Evolutionary conservation across 2,329 filamentous ascomycete genomes (phyloP).

Genomic region (Ilyonectria destructans): DNA sequence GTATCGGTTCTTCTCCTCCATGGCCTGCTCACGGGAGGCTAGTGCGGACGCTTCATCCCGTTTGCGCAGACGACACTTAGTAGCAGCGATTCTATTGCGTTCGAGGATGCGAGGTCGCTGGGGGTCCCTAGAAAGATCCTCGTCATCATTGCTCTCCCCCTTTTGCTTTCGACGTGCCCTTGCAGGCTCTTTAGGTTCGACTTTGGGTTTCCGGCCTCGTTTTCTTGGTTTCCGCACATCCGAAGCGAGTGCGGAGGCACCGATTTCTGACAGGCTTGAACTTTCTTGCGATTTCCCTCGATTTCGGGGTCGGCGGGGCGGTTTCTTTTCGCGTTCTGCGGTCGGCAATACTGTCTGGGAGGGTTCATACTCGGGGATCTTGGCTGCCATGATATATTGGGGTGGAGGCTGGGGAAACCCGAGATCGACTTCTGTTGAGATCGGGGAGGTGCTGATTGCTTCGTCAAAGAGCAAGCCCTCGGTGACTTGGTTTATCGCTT

Average conservation of each 20-base stretch:
- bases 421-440: conserved; percentile 17
- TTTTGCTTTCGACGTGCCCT: conserved; percentile 5
- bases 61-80: conserved; percentile 2
- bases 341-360: conserved; percentile 31
- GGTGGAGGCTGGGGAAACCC: conserved; percentile 35
- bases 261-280: conserved; percentile 26
- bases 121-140: conserved; percentile 44
- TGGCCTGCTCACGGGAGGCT: too few species aligned
- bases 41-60: too few species aligned
- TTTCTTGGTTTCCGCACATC: conserved; percentile 41
- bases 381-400: conserved; percentile 31
- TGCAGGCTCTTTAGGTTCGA: conserved; percentile 27
- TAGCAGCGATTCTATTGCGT: conserved; percentile 53
- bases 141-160: conserved; percentile 40
- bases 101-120: conserved; percentile 49
- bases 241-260: background rate
- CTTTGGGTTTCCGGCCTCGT: conserved; percentile 49
- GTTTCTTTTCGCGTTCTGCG: conserved; percentile 33
- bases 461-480: conserved; percentile 49
- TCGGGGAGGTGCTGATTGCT: conserved; percentile 41
- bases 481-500: conserved; percentile 37
- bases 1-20: too few species aligned
- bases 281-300: conserved; percentile 34
- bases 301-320: conserved; percentile 26
- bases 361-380: conserved; percentile 14